phyloP scores from a whole-genome alignment of 192 early-diverging fungal genomes.

The Haplosporangium gracile region DNA sequence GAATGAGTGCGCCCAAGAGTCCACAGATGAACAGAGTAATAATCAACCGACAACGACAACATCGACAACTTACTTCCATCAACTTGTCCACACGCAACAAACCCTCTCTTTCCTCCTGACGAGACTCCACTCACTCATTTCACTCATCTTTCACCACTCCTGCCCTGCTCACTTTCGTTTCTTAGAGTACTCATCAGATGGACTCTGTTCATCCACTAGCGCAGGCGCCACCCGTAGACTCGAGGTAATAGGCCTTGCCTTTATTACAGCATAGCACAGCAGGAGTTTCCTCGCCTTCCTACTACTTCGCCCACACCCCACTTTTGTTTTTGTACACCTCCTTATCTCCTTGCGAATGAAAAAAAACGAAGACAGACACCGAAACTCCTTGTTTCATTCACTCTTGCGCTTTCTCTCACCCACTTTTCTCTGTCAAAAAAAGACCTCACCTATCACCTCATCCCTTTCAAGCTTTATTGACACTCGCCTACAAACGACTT shows the following conservation, averaged over 20 bases:
- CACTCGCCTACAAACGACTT: too few species aligned
- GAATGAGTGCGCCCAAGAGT: neutral
- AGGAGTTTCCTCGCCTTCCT: too few species aligned
- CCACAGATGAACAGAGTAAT: neutral
- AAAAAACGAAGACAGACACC: neutral
- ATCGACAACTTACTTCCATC: neutral
- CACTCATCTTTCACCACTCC: neutral
- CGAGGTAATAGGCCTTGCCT: slow-evolving; percentile 7
- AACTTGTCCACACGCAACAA: neutral
- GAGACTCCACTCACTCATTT: neutral
- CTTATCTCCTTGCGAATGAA: too few species aligned
- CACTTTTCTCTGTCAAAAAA: too few species aligned
- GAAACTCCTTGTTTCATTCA: neutral
- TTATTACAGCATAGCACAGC: neutral
- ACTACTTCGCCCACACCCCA: too few species aligned
- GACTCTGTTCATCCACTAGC: slow-evolving; percentile 32
- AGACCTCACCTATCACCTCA: too few species aligned
- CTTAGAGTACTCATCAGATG: slow-evolving; percentile 22
- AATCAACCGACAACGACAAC: neutral
- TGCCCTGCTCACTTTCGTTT: neutral
- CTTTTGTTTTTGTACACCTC: too few species aligned
- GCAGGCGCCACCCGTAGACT: neutral
- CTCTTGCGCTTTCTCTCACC: neutral
- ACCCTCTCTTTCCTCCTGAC: neutral
- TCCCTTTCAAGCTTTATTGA: too few species aligned